phyloP scores from a whole-genome alignment of 208 protist species.

The Entamoeba dispar region DNA sequence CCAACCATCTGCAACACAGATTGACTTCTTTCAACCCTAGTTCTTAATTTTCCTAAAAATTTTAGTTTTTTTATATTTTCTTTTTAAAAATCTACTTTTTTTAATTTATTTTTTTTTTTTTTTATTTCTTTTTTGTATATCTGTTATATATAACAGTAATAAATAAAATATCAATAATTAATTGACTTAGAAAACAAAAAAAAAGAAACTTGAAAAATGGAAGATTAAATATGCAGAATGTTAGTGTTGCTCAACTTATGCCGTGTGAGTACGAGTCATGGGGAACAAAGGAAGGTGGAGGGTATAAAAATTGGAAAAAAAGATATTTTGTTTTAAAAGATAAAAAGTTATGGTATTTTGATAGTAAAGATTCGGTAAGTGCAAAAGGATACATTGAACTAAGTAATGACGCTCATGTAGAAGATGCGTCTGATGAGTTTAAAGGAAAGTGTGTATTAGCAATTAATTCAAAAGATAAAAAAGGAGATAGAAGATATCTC shows the following conservation, averaged over 20 bases:
- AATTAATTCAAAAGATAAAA: neutral
- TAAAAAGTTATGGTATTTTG: neutral
- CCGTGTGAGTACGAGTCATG: neutral
- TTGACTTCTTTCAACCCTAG: neutral
- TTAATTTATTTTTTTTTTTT: neutral
- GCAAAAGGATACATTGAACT: neutral
- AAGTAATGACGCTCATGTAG: neutral
- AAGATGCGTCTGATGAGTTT: neutral
- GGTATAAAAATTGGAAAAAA: neutral
- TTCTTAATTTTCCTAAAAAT: neutral
- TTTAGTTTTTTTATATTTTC: neutral
- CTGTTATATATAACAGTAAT: neutral
- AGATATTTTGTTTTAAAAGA: neutral
- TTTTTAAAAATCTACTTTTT: neutral
- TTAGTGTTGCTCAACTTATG: neutral
- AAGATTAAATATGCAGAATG: neutral
- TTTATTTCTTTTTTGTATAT: neutral
- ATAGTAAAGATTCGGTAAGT: neutral
- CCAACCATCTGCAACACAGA: constrained; percentile 54
- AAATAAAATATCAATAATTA: neutral
- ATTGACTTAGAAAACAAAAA: neutral
- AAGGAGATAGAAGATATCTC: neutral
- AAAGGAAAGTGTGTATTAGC: neutral
- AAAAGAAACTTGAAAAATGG: too few relatives aligned
- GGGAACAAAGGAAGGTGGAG: neutral